Percentiles rank a stretch among this genome's conserved stretches.
Conservation (phyloP, 768 basidiomycete species). For the Megacollybia marginata region DNA sequence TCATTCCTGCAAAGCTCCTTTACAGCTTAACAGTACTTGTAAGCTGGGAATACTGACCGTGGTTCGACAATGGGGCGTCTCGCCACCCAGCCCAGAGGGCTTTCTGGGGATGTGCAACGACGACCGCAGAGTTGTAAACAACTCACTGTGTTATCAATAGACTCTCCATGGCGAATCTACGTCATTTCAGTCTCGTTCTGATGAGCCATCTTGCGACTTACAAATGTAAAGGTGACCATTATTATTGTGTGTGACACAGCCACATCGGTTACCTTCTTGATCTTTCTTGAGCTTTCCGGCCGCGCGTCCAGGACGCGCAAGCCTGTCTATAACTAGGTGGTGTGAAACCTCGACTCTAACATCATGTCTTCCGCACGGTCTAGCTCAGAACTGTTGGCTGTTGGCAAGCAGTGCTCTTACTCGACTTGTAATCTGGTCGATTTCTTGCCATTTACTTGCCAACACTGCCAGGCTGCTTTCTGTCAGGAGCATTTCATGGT, state of each 20-base stretch:
- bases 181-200: too few relatives aligned
- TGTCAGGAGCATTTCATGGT: conserved; percentile 79
- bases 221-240: conserved; percentile 36
- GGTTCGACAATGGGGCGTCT: conserved; percentile 67
- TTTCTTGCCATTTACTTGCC: conserved; percentile 83
- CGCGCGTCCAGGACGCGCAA: conserved; percentile 7
- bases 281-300: neutral
- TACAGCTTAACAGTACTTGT: conserved; percentile 1
- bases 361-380: conserved; percentile 17
- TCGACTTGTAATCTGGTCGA: conserved; percentile 65
- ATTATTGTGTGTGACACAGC: neutral
- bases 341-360: neutral
- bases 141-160: conserved; percentile 65
- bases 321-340: neutral
- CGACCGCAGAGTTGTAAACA: neutral
- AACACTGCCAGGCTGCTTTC: conserved; percentile 63
- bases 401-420: conserved; percentile 70
- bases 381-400: conserved; percentile 41
- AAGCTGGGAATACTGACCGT: conserved; percentile 39
- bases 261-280: neutral
- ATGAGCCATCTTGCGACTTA: conserved; percentile 12
- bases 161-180: conserved; percentile 73
- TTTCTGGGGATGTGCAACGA: conserved; percentile 18
- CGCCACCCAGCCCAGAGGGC: conserved; percentile 69
- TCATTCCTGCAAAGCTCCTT: conserved; percentile 35